Evolutionary conservation across 2,329 filamentous ascomycete genomes (phyloP), one percentile per base, ranked within the genome.

Genomic region (Verticillium klebahnii): DNA sequence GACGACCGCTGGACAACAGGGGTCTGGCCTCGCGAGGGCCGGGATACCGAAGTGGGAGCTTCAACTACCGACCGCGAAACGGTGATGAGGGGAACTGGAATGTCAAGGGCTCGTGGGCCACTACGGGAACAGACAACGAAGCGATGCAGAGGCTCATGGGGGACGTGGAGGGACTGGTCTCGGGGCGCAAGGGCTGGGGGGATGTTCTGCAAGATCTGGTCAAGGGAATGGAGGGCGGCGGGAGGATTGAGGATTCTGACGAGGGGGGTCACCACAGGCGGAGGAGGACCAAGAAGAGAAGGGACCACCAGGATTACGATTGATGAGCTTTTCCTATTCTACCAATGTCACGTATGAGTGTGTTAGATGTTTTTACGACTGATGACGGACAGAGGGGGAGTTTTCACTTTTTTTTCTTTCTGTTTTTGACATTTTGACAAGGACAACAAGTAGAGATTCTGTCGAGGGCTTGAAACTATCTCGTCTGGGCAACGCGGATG

Each of bases 61-160:
- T 83, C 62, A 73, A 75, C 37, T 77, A 77, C 59, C 67, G 70
- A 56, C 67, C 73, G 7, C 72, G 57, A 66, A 52, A 52, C 19
- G 19, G 19, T 7, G 61, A 64, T n/a, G 62, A 64, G 1, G 73
- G 72, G 2, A 76, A 74, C 8, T 74, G 70, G 69, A 68, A 77
- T 14, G 68, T 80, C 17, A 70, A 67, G 0, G 80, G 80, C 0
- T 71, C 74, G 15, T 83, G 81, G 81, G 75, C 76, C 29, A 71
- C 82, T 0, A 74, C 71, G 2, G 78, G 80, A 6, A 80, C 78
- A 0, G 78, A 83, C 29, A 66, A 67, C 1, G 75, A 76, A 58
- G 69, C 72, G 31, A 75, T 82, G 4, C 78, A 82, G 36, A 68
- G 69, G 25, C 69, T 78, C 9, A 72, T 77, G 66, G 17, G 71